phyloP scores from a whole-genome alignment of 108 stramenopile species.

The Nitzschia putrida region DNA sequence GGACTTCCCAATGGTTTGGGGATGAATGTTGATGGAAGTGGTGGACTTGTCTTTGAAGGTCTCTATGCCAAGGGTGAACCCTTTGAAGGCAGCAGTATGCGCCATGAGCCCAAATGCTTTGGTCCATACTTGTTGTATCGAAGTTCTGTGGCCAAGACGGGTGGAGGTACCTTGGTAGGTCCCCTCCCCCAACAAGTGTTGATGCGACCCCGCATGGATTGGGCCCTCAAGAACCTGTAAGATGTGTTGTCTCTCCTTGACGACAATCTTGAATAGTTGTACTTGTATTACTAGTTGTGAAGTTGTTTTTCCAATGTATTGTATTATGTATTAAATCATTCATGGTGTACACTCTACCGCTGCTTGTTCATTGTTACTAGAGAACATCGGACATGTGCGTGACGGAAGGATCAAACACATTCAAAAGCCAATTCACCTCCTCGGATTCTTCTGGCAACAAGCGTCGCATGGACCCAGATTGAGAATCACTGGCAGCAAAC shows the following conservation, averaged over 20 bases:
- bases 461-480: background rate
- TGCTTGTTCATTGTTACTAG: background rate
- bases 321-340: too few relatives aligned
- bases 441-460: background rate
- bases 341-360: background rate
- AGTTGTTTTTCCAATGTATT: too few relatives aligned
- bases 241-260: too few relatives aligned
- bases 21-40: background rate
- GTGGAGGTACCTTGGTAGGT: constrained; percentile 15
- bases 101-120: background rate
- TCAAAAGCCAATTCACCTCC: background rate
- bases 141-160: background rate
- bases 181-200: constrained; percentile 7
- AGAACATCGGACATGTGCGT: background rate
- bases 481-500: background rate
- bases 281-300: too few relatives aligned
- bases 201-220: constrained; percentile 1
- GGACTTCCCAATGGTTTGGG: constrained; percentile 22
- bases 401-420: background rate
- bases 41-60: constrained; percentile 25
- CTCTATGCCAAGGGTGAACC: constrained; percentile 28
- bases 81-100: background rate
- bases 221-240: background rate
- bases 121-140: constrained; percentile 10
- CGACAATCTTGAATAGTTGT: too few relatives aligned